phyloP scores from a whole-genome alignment of 768 basidiomycete species.

The Podaxis pistillaris region DNA sequence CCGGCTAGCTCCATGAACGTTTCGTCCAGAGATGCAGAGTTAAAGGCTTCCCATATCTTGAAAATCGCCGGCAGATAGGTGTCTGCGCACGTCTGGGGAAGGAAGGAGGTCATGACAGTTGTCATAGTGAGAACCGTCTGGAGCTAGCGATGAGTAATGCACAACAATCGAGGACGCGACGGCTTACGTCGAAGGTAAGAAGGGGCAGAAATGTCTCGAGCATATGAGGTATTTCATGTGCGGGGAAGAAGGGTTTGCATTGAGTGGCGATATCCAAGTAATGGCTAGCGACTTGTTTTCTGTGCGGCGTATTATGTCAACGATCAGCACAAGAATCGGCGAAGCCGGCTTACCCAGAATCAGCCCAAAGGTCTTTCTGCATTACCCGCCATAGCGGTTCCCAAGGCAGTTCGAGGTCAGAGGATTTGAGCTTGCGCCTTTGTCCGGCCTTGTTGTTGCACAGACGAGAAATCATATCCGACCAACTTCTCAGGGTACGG shows the following conservation, averaged over 20 bases:
- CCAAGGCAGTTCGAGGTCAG: constrained; percentile 74
- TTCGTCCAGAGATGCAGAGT: constrained; percentile 72
- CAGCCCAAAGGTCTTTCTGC: constrained; percentile 74
- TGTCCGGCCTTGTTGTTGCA: constrained; percentile 63
- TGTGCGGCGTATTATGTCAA: constrained; percentile 49
- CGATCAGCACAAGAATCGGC: constrained; percentile 39
- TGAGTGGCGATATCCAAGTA: constrained; percentile 68
- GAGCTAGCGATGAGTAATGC: not conserved
- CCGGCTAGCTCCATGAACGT: constrained; percentile 71
- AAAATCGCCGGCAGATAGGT: constrained; percentile 73
- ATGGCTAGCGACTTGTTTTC: constrained; percentile 52
- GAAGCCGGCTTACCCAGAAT: constrained; percentile 56
- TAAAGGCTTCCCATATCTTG: constrained; percentile 77
- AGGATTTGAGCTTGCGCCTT: constrained; percentile 62
- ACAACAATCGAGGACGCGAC: not conserved
- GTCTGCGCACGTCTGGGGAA: constrained; percentile 65
- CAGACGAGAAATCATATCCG: constrained; percentile 74
- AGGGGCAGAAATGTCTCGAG: constrained; percentile 68
- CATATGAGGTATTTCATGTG: constrained; percentile 67
- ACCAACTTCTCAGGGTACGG: constrained; percentile 70
- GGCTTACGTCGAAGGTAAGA: constrained; percentile 65
- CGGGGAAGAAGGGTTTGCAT: constrained; percentile 67
- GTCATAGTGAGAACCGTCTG: constrained; percentile 71
- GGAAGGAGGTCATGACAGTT: constrained; percentile 74
- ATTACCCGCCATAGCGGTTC: constrained; percentile 71